Base-by-base conservation (phyloP, 495 filamentous ascomycete species). In the Aspergillus sclerotiicarbonarius region DNA sequence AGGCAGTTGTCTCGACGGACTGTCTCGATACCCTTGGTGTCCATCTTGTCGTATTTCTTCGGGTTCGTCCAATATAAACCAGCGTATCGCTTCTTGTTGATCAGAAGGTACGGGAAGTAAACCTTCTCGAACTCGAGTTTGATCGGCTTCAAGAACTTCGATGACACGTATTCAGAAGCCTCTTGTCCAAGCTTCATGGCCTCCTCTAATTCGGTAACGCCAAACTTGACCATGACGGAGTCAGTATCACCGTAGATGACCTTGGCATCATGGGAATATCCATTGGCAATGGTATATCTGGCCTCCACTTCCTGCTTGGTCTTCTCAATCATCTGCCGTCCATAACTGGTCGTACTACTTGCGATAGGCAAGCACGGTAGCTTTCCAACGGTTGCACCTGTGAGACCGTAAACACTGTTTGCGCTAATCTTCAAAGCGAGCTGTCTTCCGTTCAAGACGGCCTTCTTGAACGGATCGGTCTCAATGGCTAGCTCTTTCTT, bases 41-140 rank as follows among this genome's bases (percentile, higher is more conserved):
- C 94, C 95, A 99, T 98, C 80, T 99, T 99, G 79, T 99, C 94
- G 63, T 86, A 92, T 69, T 95, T 96, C n/a, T 90, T 83, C 0
- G 94, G 83, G 46, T 88, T 91, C 18, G 95, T 98, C 92, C 93
- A 99, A 76, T 92, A 98, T 13, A 99, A 77, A 32, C 94, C 94
- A 12, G 94, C 94, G 62, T 99, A 99, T 54, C 94, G 89, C 81
- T 99, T 99, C 76, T 99, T 99, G 84, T 99, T 99, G 84, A 99
- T 99, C 43, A 99, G 80, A 32, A 99, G 81, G 70, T 99, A 99
- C 1, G 94, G 94, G 68, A 90, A 99, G 72, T 99, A 99, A 2
- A 99, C 94, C 73, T 99, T 99, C 68, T 99, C 94, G 76, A 99
- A 99, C 69, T 99, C 94, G 16, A 99, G 83, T 75, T 97, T 99